A percentile compares a stretch with the other conserved stretches of the same genome.
Conservation (phyloP, 805 yeast species). For the Yarrowia porcina region DNA sequence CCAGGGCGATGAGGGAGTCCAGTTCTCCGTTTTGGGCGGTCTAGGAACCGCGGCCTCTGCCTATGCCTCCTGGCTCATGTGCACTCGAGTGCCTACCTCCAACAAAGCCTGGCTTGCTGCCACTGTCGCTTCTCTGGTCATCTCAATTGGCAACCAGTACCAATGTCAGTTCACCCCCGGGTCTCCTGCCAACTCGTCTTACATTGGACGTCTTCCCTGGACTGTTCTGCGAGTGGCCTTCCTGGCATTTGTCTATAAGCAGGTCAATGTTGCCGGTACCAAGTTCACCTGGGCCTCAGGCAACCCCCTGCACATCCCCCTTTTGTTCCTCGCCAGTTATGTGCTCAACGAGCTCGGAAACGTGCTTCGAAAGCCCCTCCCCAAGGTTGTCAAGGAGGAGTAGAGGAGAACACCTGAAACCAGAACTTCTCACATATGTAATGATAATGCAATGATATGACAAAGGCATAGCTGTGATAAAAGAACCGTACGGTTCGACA, state of each 20-base stretch:
- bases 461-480: no score
- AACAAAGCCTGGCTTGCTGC: slow-evolving; percentile 4
- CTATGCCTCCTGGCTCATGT: slow-evolving; percentile 5
- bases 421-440: not conserved
- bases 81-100: not conserved
- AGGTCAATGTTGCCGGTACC: slow-evolving; percentile 1
- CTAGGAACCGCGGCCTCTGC: slow-evolving; percentile 8
- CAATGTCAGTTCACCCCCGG: slow-evolving; percentile 2
- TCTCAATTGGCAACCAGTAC: slow-evolving; percentile 21
- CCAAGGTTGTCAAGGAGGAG: slow-evolving; percentile 10
- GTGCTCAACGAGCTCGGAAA: slow-evolving; percentile 7
- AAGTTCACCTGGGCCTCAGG: not conserved
- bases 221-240: slow-evolving; percentile 5
- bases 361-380: slow-evolving; percentile 3
- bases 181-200: slow-evolving; percentile 3
- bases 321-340: slow-evolving; percentile 5
- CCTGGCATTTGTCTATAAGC: not conserved
- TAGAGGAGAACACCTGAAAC: no score
- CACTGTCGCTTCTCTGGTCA: not conserved
- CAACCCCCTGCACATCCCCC: slow-evolving; percentile 10
- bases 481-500: no score
- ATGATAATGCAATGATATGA: not conserved
- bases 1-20: slow-evolving; percentile 19
- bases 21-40: not conserved
- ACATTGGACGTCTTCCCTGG: slow-evolving; percentile 20